These are phyloP conservation scores for Amborella trichopoda DNA, from an alignment of 164 flowering plant species.

Conservation along the genomic window DNA sequence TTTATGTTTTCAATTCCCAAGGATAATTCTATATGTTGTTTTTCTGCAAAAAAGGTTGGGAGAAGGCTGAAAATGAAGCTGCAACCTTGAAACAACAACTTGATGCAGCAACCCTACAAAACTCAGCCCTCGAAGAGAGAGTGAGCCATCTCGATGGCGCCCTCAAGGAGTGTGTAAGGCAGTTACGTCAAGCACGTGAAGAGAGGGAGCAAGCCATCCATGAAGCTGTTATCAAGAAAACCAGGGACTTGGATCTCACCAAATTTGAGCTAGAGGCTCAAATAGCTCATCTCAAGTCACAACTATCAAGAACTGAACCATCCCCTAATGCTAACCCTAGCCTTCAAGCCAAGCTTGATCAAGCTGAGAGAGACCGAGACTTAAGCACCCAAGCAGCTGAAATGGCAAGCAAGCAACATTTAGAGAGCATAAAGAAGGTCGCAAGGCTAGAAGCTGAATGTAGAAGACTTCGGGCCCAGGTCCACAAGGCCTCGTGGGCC, in stretches of 20 bases:
- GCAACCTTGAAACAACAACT: constrained; percentile 49
- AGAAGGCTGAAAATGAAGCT: constrained; percentile 83
- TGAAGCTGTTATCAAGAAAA: constrained; percentile 33
- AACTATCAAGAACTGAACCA: constrained; percentile 25
- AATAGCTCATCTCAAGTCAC: constrained; percentile 35
- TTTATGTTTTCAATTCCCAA: too few relatives aligned
- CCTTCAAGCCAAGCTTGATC: constrained; percentile 26
- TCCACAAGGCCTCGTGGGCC: constrained; percentile 22
- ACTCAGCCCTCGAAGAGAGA: constrained; percentile 55
- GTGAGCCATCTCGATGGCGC: constrained; percentile 46
- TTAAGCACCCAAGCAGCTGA: constrained; percentile 87
- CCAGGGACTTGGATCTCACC: constrained; percentile 40
- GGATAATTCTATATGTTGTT: too few relatives aligned
- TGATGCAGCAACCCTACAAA: constrained; percentile 44
- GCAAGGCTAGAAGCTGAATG: constrained; percentile 87
- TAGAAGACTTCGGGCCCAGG: constrained; percentile 40
- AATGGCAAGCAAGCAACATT: constrained; percentile 74
- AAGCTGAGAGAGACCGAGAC: constrained; percentile 63
- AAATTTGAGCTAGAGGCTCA: constrained; percentile 49
- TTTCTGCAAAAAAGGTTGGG: constrained; percentile 57
- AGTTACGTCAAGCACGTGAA: constrained; percentile 42
- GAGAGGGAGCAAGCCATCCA: constrained; percentile 39
- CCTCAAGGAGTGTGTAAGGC: constrained; percentile 49
- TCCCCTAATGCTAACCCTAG: constrained; percentile 15
- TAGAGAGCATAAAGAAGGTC: constrained; percentile 73